Conservation (phyloP, 2,329 filamentous ascomycete species). For the Xylaria sp. region DNA sequence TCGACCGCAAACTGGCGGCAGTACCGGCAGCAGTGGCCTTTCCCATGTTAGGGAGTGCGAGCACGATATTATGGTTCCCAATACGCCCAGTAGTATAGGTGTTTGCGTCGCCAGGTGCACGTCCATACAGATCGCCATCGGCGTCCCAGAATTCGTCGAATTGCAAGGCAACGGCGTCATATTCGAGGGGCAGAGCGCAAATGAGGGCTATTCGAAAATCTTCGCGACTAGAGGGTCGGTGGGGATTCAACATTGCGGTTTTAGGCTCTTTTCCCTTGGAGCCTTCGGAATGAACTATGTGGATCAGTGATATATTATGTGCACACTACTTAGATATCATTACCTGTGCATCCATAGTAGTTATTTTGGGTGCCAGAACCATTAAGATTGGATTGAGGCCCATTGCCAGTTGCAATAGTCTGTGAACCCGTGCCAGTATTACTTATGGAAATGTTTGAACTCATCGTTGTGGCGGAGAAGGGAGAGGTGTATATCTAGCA, state of each 20-base stretch:
- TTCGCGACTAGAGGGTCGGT: slow-evolving; percentile 25
- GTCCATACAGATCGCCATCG: slow-evolving; percentile 36
- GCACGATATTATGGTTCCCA: slow-evolving; percentile 45
- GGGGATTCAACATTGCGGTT: not conserved
- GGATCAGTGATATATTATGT: not conserved
- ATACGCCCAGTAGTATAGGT: slow-evolving; percentile 45
- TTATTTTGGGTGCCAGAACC: slow-evolving; percentile 17
- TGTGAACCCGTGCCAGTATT: not conserved
- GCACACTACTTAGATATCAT: not conserved
- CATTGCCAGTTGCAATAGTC: not conserved
- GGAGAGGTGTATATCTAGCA: no score
- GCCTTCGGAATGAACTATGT: not conserved
- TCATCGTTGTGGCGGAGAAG: not conserved
- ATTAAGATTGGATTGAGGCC: slow-evolving; percentile 14
- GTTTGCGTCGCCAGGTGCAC: slow-evolving; percentile 44
- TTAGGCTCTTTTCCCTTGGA: no score
- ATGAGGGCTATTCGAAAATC: slow-evolving; percentile 48
- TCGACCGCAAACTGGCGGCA: slow-evolving; percentile 29
- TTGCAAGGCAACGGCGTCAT: slow-evolving; percentile 39
- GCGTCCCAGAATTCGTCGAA: slow-evolving; percentile 45
- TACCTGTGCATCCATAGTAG: not conserved
- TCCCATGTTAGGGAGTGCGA: slow-evolving; percentile 46
- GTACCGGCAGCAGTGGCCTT: slow-evolving; percentile 40
- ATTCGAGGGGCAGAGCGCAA: slow-evolving; percentile 46
- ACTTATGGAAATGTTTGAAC: not conserved